Conservation (phyloP, 139 green algal genomes). For the Chlamydomonas sp. region DNA sequence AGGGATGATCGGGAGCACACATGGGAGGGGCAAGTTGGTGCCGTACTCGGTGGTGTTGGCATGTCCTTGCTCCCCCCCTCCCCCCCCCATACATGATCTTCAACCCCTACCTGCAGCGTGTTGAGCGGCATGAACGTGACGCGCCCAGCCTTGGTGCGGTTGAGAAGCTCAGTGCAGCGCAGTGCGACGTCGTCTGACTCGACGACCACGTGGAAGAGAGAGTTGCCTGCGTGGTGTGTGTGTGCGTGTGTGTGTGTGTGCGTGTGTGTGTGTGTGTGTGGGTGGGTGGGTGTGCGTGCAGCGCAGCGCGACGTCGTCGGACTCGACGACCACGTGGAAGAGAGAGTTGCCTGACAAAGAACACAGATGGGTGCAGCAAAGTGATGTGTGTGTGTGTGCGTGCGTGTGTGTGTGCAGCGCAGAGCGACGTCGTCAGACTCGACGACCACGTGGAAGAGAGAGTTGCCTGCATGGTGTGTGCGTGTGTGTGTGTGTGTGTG, state of each 20-base stretch:
- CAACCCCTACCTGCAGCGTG: no score
- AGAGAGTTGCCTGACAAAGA: conserved; percentile 45
- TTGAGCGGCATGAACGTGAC: conserved; percentile 95
- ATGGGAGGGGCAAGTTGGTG: no score
- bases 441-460: conserved; percentile 77
- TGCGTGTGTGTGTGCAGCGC: conserved; percentile 59
- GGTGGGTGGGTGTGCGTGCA: no score
- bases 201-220: conserved; percentile 77
- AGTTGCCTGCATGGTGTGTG: conserved; percentile 26
- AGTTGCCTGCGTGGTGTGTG: conserved; percentile 26
- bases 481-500: not conserved
- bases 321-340: conserved; percentile 83
- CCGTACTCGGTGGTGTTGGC: no score
- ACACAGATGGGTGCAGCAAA: no score
- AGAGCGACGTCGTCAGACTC: conserved; percentile 66
- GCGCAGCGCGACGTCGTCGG: conserved; percentile 49
- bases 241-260: not conserved
- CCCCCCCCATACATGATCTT: no score
- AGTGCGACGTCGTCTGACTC: conserved; percentile 66
- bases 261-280: conserved; percentile 15
- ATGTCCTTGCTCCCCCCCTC: no score
- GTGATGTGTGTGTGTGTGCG: no score
- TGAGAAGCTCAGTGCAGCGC: conserved; percentile 60
- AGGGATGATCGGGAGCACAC: no score
- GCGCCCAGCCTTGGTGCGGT: conserved; percentile 57